Evolutionary conservation across 768 basidiomycete genomes (phyloP).

Genomic region (Royoungia palumana): DNA sequence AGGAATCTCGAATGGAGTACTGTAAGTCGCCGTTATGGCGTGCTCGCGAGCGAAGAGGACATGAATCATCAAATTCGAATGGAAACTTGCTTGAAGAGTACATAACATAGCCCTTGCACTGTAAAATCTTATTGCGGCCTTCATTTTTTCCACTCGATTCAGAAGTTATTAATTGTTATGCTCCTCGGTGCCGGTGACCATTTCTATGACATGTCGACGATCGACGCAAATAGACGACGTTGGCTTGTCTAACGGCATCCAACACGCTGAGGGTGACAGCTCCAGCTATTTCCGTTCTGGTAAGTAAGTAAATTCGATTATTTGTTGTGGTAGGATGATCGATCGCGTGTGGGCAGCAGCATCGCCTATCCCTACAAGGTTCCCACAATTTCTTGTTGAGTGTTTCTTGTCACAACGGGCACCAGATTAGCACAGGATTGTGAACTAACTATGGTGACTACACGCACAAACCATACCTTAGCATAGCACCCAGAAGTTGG

Average conservation of each 20-base stretch:
- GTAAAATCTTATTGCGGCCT: not conserved
- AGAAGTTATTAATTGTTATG: not conserved
- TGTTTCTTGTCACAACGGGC: not conserved
- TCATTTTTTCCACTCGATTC: constrained; percentile 8
- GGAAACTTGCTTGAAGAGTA: too few relatives aligned
- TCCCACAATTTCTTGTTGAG: too few relatives aligned
- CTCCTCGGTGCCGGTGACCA: not conserved
- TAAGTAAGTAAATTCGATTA: not conserved
- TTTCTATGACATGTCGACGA: too few relatives aligned
- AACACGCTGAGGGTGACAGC: not conserved
- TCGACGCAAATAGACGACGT: not conserved
- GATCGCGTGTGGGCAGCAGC: not conserved
- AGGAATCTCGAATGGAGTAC: constrained; percentile 29
- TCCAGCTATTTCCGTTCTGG: not conserved
- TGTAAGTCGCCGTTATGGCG: constrained; percentile 25
- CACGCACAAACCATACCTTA: not conserved
- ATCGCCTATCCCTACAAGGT: not conserved
- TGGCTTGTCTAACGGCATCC: too few relatives aligned
- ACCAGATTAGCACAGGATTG: not conserved
- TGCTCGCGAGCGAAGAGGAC: constrained; percentile 18
- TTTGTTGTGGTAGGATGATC: not conserved
- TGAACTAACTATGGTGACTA: not conserved
- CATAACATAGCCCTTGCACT: not conserved
- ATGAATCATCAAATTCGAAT: too few relatives aligned
- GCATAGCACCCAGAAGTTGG: constrained; percentile 19